These are phyloP conservation scores for Fusarium ambrosium DNA, from an alignment of 2,329 filamentous ascomycete genomes.

Conservation along the genomic window DNA sequence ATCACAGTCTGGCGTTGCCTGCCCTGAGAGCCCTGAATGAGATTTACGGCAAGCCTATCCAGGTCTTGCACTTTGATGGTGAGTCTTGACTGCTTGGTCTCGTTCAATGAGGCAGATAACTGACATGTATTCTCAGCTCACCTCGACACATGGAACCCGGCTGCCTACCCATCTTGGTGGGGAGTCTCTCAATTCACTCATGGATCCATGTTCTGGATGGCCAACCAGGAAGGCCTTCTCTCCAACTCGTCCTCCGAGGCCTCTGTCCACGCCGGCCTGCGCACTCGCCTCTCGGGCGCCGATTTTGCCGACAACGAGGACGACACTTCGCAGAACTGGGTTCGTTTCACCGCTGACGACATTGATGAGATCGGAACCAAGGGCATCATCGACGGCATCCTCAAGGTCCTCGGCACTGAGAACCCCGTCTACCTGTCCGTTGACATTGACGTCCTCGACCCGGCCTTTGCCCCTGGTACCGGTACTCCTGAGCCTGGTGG, in stretches of 20 bases:
- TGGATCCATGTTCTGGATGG: conserved; percentile 93
- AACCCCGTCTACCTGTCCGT: conserved; percentile 83
- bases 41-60: conserved; percentile 72
- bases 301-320: conserved; percentile 78
- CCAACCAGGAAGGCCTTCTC: conserved; percentile 83
- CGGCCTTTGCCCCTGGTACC: conserved; percentile 76
- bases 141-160: conserved; percentile 88
- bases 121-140: conserved; percentile 60
- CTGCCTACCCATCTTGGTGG: conserved; percentile 85
- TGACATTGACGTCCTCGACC: conserved; percentile 91
- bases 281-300: conserved; percentile 78
- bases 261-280: conserved; percentile 85
- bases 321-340: conserved; percentile 82
- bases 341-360: conserved; percentile 84
- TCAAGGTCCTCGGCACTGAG: conserved; percentile 79
- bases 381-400: conserved; percentile 78
- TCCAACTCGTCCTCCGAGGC: conserved; percentile 76
- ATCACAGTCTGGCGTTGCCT: conserved; percentile 79
- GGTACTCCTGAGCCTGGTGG: conserved; percentile 92
- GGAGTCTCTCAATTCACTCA: conserved; percentile 78
- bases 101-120: not conserved
- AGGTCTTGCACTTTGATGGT: conserved; percentile 80
- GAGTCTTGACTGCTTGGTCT: conserved; percentile 15
- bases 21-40: conserved; percentile 75
- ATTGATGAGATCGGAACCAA: conserved; percentile 84